Evolutionary conservation across 73 alveolate genomes (phyloP), one percentile per base, ranked within the genome.

Genomic region (Blepharisma japonicum): DNA sequence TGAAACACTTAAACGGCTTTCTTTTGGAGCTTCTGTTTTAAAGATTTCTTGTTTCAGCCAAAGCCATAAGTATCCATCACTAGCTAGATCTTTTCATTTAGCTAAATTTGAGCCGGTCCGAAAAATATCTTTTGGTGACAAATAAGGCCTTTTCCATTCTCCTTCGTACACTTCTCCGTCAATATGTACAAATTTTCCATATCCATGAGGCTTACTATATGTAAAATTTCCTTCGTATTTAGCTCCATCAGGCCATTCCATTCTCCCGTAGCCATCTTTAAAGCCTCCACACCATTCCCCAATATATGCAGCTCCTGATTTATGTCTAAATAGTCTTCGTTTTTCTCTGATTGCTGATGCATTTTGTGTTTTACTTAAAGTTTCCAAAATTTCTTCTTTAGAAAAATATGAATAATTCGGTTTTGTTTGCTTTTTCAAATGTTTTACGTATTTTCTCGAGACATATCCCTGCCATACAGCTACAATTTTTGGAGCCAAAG

Each of bases 281-380:
- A 83, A 78, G 8, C 86, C 89, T 5, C 86, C 88, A 23, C 18
- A 23, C 90, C 88, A 87, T 45, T 83, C 83, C 7, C 91, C 94
- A 4, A 56, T 45, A 70, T 83, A 87, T 21, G 54, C 14, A 45
- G 89, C 91, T 21, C 89, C 91, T 45, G 86, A 68, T 7, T 68
- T 45, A 20, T 74, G 56, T 20, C 81, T 61, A 54, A 18, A 46
- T 55, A 8, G 11, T 71, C 25, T 45, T 8, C 25, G n/a, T 6
- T 14, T 46, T 46, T 49, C 53, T 9, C 67, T 71, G 3, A 47
- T 11, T 0, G 42, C 39, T 45, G 80, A 55, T n/a, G 71, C 7
- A 79, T 68, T 20, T 0, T 54, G 68, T 23, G 7, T 6, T 4
- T 47, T 14, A 2, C 18, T 20, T 25, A 61, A 61, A 20, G 74